Percentiles rank a stretch among this genome's conserved stretches.
These are phyloP conservation scores for Barnettozyma sp. DNA, from an alignment of 805 yeast species.

Conservation along the genomic window DNA sequence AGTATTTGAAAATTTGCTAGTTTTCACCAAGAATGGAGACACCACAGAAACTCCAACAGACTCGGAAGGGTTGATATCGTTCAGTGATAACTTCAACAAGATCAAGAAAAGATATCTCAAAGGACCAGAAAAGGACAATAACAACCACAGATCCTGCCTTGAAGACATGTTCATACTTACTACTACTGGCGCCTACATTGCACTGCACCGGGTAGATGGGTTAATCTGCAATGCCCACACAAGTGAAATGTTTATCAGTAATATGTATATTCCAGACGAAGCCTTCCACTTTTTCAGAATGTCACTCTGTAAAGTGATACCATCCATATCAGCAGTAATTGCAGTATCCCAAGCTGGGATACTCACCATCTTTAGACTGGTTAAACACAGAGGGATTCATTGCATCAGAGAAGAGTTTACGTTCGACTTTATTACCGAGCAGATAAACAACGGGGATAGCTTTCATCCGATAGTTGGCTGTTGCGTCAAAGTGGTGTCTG, in stretches of 20 bases:
- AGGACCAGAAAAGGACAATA: background rate
- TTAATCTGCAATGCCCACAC: slow-evolving; percentile 44
- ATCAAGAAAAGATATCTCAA: slow-evolving; percentile 18
- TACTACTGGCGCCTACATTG: slow-evolving; percentile 39
- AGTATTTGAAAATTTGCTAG: slow-evolving; percentile 24
- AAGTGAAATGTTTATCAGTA: slow-evolving; percentile 30
- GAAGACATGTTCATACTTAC: slow-evolving; percentile 32
- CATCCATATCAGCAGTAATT: slow-evolving; percentile 34
- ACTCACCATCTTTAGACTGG: slow-evolving; percentile 36
- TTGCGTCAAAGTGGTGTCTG: background rate
- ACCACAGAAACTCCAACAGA: background rate
- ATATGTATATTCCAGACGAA: slow-evolving; percentile 21
- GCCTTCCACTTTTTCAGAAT: slow-evolving; percentile 21
- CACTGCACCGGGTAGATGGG: slow-evolving; percentile 38
- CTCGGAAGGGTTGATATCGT: slow-evolving; percentile 12
- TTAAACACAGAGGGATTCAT: slow-evolving; percentile 35
- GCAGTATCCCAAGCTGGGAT: slow-evolving; percentile 39
- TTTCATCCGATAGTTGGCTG: slow-evolving; percentile 3
- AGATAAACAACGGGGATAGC: background rate
- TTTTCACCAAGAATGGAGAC: slow-evolving; percentile 19
- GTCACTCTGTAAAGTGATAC: slow-evolving; percentile 29
- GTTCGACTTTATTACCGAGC: background rate
- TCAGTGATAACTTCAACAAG: slow-evolving; percentile 23
- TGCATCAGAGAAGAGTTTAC: slow-evolving; percentile 35
- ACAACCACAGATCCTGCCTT: background rate